Conservation (phyloP, 176 grass and related monocot species). For the Ananas comosus region DNA sequence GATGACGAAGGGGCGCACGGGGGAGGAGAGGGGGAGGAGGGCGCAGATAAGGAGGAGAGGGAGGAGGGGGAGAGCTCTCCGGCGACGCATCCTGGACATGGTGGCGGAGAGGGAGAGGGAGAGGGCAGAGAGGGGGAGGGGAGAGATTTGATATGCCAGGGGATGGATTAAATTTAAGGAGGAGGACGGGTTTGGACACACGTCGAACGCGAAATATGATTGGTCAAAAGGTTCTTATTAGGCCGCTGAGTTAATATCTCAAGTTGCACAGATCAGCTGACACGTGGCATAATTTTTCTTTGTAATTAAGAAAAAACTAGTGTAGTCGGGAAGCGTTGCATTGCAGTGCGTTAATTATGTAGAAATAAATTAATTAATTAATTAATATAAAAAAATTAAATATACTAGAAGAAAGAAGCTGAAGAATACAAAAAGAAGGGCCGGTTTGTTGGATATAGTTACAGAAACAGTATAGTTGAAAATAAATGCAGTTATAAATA, state of each 20-base stretch:
- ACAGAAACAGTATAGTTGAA: too few species aligned
- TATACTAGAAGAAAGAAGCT: too few species aligned
- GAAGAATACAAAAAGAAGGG: too few species aligned
- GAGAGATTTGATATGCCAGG: too few species aligned
- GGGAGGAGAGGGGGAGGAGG: conserved; percentile 27
- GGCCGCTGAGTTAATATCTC: background rate
- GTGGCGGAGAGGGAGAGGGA: background rate
- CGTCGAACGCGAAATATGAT: background rate
- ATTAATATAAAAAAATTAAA: too few species aligned
- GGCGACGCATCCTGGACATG: background rate
- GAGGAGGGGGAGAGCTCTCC: background rate
- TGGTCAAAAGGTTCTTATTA: background rate
- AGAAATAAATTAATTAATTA: too few species aligned
- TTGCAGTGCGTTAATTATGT: too few species aligned
- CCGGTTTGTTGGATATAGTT: too few species aligned
- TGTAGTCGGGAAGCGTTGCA: too few species aligned
- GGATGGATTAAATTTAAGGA: background rate
- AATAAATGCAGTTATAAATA: too few species aligned
- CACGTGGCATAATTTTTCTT: background rate
- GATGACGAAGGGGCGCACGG: conserved; percentile 10
- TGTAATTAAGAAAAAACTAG: too few species aligned
- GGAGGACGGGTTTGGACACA: background rate
- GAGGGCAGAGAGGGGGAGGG: background rate
- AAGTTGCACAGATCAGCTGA: background rate
- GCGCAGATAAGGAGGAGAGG: conserved; percentile 3